phyloP scores from a whole-genome alignment of 192 early-diverging fungal species.

The Umbelopsis sp. region DNA sequence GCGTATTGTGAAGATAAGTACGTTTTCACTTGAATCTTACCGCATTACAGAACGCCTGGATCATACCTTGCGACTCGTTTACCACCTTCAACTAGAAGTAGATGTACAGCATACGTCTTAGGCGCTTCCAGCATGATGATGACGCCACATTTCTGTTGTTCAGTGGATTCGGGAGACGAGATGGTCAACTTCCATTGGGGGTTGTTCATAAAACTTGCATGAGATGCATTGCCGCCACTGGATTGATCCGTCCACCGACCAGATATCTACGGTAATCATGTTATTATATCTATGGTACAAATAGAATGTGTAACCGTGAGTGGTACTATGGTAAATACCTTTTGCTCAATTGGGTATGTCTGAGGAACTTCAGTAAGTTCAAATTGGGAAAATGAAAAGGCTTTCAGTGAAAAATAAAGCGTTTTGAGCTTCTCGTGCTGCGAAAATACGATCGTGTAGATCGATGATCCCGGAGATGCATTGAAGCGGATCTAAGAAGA shows the following conservation, averaged over 20 bases:
- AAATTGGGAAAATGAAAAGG: constrained; percentile 66
- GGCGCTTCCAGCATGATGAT: constrained; percentile 70
- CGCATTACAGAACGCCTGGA: not conserved
- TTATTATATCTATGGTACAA: constrained; percentile 11
- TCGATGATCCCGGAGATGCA: constrained; percentile 53
- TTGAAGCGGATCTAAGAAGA: constrained; percentile 66
- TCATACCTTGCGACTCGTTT: constrained; percentile 66
- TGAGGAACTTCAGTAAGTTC: constrained; percentile 62
- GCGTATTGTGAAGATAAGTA: not conserved
- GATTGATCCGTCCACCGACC: constrained; percentile 75
- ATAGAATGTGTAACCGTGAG: not conserved
- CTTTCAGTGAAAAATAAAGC: constrained; percentile 78
- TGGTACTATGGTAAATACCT: constrained; percentile 33
- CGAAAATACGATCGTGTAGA: constrained; percentile 80
- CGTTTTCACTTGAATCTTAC: not conserved
- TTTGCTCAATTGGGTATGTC: constrained; percentile 55
- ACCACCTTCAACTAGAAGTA: constrained; percentile 71
- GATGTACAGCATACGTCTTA: constrained; percentile 64
- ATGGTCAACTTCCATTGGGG: constrained; percentile 77
- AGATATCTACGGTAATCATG: constrained; percentile 39
- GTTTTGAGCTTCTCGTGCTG: constrained; percentile 72
- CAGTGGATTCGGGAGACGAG: constrained; percentile 28
- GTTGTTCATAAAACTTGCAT: constrained; percentile 73
- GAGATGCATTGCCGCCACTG: constrained; percentile 75
- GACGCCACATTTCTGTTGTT: constrained; percentile 12